Evolutionary conservation across 768 basidiomycete species (phyloP), one percentile per base, ranked within the genome.

Genomic region (Pulveroboletus sp.): DNA sequence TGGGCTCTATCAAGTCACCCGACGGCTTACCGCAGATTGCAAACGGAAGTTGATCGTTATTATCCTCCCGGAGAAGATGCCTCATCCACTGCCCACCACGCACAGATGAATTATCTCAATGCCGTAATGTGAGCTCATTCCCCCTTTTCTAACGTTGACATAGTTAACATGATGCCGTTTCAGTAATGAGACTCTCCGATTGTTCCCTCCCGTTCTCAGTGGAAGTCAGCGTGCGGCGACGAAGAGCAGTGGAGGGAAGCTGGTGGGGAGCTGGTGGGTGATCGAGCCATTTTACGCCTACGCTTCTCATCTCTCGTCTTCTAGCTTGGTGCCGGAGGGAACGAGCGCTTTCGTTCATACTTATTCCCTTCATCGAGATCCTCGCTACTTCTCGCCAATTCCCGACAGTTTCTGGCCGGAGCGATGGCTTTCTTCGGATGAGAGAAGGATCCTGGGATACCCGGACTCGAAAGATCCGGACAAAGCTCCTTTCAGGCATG

Each of bases 171-270:
- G 51, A 51, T 55, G 17, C 58, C 42, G 13, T 39, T 41, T 36
- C 50, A 80, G 79, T 52, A 78, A 79, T 34, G 80, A 81, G 51
- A 63, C 71, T 1, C 63, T 81, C 24, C 72, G 79, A 32, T 64
- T 81, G 17, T 72, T 71, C 49, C 77, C 79, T 12, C 71, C 80
- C 11, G 63, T 81, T 27, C 70, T 78, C 30, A 73, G 72, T 43
- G 76, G 76, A 26, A 69, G 71, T 38, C 76, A 76, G 50, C 74
- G 80, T 27, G 65, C 65, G 14, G 63, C 68, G 4, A 68, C 63
- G 2, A 63, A 53, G 44, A 65, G 68, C 13, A 68, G 63, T 35
- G 73, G 68, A 12, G 75, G 71, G 42, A 69, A 67, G 43, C 27
- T 60, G 10, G 61, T 76, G 11, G 76, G 75, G n/a, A 50, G 67